Conservation (phyloP, 768 basidiomycete species). For the Naganishia vishniacii region DNA sequence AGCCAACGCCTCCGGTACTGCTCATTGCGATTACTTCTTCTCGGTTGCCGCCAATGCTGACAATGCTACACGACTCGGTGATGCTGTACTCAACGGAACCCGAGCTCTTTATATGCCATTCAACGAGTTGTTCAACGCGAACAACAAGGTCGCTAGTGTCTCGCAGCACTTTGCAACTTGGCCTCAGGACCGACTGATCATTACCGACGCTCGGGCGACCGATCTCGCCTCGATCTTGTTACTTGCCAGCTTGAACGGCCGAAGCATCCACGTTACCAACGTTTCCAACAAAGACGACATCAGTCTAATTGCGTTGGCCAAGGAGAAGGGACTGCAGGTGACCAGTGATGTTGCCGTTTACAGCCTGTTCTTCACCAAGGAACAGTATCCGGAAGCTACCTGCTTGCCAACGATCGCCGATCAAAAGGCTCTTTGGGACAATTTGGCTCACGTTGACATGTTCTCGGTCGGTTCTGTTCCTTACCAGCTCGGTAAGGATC, state of each 20-base stretch:
- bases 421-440: conserved; percentile 78
- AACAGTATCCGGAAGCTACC: conserved; percentile 63
- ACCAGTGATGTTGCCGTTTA: conserved; percentile 94
- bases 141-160: conserved; percentile 62
- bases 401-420: conserved; percentile 68
- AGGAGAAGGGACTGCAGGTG: conserved; percentile 85
- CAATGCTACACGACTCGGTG: conserved; percentile 57
- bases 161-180: conserved; percentile 84
- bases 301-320: conserved; percentile 83
- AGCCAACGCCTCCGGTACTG: conserved; percentile 58
- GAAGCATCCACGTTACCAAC: conserved; percentile 83
- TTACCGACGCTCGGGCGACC: conserved; percentile 86
- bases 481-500: conserved; percentile 64
- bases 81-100: conserved; percentile 70
- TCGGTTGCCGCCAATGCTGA: conserved; percentile 66
- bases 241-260: conserved; percentile 83
- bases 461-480: conserved; percentile 87
- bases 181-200: conserved; percentile 84
- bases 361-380: conserved; percentile 76
- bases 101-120: conserved; percentile 84
- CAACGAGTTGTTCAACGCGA: conserved; percentile 50
- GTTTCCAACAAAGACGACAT: conserved; percentile 82
- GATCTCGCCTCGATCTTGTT: conserved; percentile 89
- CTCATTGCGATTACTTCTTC: conserved; percentile 83
- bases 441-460: conserved; percentile 74